These are phyloP conservation scores for Stephanodiscus minutulus DNA, from an alignment of 108 stramenopile species.

Conservation along the genomic window DNA sequence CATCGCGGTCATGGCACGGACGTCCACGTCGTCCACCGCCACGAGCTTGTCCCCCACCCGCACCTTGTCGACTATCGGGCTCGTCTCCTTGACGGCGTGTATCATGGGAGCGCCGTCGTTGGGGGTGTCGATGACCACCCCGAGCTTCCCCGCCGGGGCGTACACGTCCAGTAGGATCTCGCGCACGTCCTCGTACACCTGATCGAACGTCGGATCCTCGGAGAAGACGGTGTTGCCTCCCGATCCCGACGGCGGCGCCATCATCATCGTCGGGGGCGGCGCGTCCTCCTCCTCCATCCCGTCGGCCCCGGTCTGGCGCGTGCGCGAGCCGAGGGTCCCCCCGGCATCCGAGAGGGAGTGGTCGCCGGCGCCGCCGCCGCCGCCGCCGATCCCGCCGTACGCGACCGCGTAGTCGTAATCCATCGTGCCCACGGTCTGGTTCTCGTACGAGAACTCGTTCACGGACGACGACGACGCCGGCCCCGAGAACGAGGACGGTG, in stretches of 20 bases:
- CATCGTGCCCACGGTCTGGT: conserved; percentile 81
- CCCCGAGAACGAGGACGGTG: no score
- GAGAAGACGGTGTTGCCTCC: conserved; percentile 56
- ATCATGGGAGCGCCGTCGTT: conserved; percentile 85
- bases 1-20: conserved; percentile 85
- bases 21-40: conserved; percentile 88
- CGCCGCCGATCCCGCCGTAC: conserved; percentile 76
- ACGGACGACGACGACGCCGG: no score
- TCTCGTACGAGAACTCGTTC: conserved; percentile 57
- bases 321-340: conserved; percentile 78
- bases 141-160: conserved; percentile 88
- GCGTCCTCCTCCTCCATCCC: neutral
- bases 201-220: conserved; percentile 40
- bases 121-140: conserved; percentile 91
- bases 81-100: conserved; percentile 86
- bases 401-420: conserved; percentile 89
- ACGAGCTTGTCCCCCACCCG: conserved; percentile 86
- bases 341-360: conserved; percentile 73
- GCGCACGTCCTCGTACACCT: conserved; percentile 51
- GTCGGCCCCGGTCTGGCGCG: conserved; percentile 36
- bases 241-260: no score
- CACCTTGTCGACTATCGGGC: conserved; percentile 78
- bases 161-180: conserved; percentile 78
- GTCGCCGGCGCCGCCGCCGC: conserved; percentile 75
- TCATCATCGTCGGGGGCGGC: no score